These are phyloP conservation scores for Clitopilus hobsonii DNA, from an alignment of 768 basidiomycete species.

Conservation along the genomic window DNA sequence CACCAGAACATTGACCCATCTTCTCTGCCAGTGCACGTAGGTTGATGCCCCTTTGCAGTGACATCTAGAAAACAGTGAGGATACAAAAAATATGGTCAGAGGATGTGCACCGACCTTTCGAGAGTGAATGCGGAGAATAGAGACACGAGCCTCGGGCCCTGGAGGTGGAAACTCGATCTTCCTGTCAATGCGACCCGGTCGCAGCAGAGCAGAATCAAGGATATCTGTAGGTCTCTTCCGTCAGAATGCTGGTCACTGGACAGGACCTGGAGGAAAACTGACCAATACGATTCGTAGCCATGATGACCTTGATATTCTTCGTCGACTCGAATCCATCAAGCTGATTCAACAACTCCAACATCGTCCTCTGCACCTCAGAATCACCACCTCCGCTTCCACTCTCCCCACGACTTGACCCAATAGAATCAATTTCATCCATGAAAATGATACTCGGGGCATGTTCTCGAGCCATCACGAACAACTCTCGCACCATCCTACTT, in stretches of 20 bases:
- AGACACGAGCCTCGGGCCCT: constrained; percentile 92
- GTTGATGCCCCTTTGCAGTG: constrained; percentile 95
- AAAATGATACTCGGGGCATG: constrained; percentile 98
- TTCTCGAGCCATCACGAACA: constrained; percentile 98
- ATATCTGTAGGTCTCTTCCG: constrained; percentile 56
- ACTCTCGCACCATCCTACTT: constrained; percentile 91
- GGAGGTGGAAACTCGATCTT: constrained; percentile 99
- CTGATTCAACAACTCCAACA: constrained; percentile 87
- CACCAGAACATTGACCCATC: constrained; percentile 99
- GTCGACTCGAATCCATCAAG: constrained; percentile 93
- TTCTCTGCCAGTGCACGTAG: constrained; percentile 94
- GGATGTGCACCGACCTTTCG: constrained; percentile 60
- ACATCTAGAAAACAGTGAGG: constrained; percentile 60
- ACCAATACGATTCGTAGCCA: constrained; percentile 98
- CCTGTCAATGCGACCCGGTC: constrained; percentile 90
- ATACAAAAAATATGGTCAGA: not conserved
- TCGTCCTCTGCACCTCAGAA: constrained; percentile 86
- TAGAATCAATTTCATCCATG: constrained; percentile 99
- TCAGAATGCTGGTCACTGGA: not conserved
- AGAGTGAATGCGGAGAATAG: constrained; percentile 96
- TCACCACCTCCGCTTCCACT: constrained; percentile 88
- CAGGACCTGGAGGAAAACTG: constrained; percentile 8
- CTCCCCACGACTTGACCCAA: constrained; percentile 89
- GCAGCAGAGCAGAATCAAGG: constrained; percentile 86
- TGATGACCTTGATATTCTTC: constrained; percentile 94